Base-by-base conservation (phyloP, 2,329 filamentous ascomycete genomes). In the Didymella pomorum region DNA sequence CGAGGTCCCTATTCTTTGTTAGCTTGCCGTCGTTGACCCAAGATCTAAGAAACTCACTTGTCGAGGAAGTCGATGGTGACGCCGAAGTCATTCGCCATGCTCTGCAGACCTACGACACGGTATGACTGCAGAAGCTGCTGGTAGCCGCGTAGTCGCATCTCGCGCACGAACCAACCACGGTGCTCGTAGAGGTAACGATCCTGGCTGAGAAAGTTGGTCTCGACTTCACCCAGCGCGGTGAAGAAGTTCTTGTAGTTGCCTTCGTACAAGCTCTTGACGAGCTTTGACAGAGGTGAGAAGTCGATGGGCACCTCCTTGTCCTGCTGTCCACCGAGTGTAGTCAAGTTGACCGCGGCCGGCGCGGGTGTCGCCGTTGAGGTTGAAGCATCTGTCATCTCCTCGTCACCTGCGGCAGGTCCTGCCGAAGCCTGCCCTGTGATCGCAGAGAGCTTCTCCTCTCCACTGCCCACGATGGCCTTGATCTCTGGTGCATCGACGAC, bases 401-500 rank as follows among this genome's bases (percentile, higher is more conserved):
- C 90, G 66, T 96, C 91, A 25, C 81, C 83, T 25, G 88, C 90
- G 49, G 90, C 88, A 1, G 91, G 91, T 1, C 93, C 92, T 3
- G 92, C 89, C 1, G 92, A 95, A 52, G 93, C 81, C 29, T 90
- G 89, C 18, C 93, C 93, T 28, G 89, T 88, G 21, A 97, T 82
- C 0, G 92, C 93, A 29, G 92, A 84, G 53, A 97, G 82, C 79
- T 94, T 94, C 74, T 97, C 93, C 70, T 96, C 91, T 23, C 89
- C 89, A 68, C 94, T 89, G 58, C 94, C 95, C 23, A 99, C 87
- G 64, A 99, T 96, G 35, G 95, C 95, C 81, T 95, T 96, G 81
- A 99, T 97, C 81, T 99, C 95, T 12, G 95, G 94, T 8, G 95
- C 95, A 77, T 99, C 95, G 39, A 99, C 94, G 25, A 99, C 95